Base-by-base conservation (phyloP, 2,329 filamentous ascomycete genomes). In the Ceratocystis alfenasii region DNA sequence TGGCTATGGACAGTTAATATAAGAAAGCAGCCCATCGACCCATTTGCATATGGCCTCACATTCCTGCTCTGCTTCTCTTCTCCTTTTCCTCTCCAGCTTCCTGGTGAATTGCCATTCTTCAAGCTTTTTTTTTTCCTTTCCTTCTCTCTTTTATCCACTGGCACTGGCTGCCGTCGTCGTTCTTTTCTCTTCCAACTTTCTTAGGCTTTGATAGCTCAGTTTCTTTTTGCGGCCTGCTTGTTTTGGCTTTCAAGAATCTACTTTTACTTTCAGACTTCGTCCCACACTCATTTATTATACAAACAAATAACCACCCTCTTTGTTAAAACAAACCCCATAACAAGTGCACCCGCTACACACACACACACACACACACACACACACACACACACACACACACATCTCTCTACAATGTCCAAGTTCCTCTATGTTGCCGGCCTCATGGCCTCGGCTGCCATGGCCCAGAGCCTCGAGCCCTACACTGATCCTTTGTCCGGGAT, bases 401-500 rank as follows among this genome's bases (percentile, higher is more conserved):
- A 62, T 17, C n/a, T 63, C 25, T 45, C 25, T 48, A 60, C 53
- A 22, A 66, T 66, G 65, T 33, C 65, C 50, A 66, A 63, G 50
- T 63, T 57, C 15, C 46, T 66, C 61, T 61, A 63, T 50, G 20
- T 53, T 3, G 61, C 61, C 45, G 55, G 50, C 61, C 61, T 66
- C 15, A 36, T 66, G 61, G 65, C 65, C 36, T 55, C 61, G 60
- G 48, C 60, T 15, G 65, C n/a, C 61, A 15, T 63, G 15, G 65
- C 59, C n/a, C 25, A 63, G 7, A 46, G 46, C 50, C 62, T 66
- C 3, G 65, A 66, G n/a, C 68, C 72, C 28, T 79, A 77, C 69
- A 75, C 72, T 5, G 78, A 80, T 46, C 70, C 75, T 60, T 73
- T 75, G 64, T 80, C 79, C 2, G 77, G 77, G 28, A 81, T 81